phyloP scores from a whole-genome alignment of 306 rosid genomes.

The Lathyrus sativus region DNA sequence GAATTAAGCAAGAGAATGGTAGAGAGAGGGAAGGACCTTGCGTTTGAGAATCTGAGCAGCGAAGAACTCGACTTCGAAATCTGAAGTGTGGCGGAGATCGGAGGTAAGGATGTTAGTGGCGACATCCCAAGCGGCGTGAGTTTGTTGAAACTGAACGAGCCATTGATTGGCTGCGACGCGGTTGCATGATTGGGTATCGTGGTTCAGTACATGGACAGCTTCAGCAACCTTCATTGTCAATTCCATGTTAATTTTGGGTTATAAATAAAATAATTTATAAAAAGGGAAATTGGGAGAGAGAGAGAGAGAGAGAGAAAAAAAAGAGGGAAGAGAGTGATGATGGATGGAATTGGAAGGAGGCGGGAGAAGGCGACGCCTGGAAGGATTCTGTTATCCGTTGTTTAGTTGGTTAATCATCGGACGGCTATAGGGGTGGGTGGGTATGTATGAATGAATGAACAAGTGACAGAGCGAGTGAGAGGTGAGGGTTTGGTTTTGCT shows the following conservation, averaged over 20 bases:
- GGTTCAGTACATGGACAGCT: conserved; percentile 91
- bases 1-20: not conserved
- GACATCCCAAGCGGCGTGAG: conserved; percentile 95
- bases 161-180: conserved; percentile 99
- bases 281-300: not conserved
- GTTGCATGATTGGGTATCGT: conserved; percentile 86
- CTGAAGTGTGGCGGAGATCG: conserved; percentile 53
- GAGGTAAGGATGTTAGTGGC: conserved; percentile 89
- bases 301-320: not conserved
- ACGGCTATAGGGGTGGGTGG: conserved; percentile 41
- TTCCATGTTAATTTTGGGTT: conserved; percentile 46
- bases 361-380: conserved; percentile 51
- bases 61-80: conserved; percentile 89
- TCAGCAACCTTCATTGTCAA: conserved; percentile 83
- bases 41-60: conserved; percentile 98
- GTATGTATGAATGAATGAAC: conserved; percentile 3
- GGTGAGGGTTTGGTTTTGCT: conserved; percentile 38
- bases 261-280: conserved; percentile 4
- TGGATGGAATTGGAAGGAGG: conserved; percentile 35
- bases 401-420: conserved; percentile 35
- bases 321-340: conserved; percentile 5
- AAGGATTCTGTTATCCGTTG: conserved; percentile 43
- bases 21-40: conserved; percentile 50
- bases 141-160: conserved; percentile 95
- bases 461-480: conserved; percentile 28